phyloP scores from a whole-genome alignment of 179 eudicot genomes.

The Silene vulgaris region DNA sequence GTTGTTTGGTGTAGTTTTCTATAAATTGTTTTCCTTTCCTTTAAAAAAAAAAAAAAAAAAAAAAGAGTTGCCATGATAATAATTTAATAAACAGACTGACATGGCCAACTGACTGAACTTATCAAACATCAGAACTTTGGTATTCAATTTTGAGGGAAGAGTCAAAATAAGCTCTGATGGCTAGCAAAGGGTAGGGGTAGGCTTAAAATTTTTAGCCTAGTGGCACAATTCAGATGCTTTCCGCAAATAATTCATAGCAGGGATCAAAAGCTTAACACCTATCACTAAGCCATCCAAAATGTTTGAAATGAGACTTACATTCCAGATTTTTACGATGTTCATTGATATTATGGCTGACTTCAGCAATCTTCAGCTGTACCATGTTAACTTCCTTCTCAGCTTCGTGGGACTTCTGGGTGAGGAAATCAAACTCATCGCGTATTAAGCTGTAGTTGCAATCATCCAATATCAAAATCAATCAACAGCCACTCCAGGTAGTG shows the following conservation, averaged over 20 bases:
- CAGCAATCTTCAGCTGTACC: constrained; percentile 69
- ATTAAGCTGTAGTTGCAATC: constrained; percentile 43
- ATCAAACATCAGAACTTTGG: too few relatives aligned
- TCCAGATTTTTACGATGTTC: constrained; percentile 67
- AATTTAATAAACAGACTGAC: neutral
- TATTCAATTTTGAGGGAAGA: too few relatives aligned
- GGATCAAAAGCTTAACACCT: neutral
- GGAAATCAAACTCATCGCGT: constrained; percentile 53
- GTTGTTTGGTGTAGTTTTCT: too few relatives aligned
- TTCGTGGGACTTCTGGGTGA: constrained; percentile 61
- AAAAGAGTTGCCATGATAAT: neutral
- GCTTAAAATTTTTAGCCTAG: neutral
- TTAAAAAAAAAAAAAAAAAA: neutral
- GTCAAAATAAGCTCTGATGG: too few relatives aligned
- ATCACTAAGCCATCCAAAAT: constrained; percentile 9
- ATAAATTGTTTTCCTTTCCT: too few relatives aligned
- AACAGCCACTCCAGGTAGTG: neutral
- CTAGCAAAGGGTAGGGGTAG: neutral
- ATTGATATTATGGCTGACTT: constrained; percentile 46
- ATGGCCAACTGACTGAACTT: too few relatives aligned
- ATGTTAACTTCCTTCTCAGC: constrained; percentile 75
- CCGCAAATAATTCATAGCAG: constrained; percentile 4
- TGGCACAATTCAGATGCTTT: neutral
- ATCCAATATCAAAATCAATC: constrained; percentile 11
- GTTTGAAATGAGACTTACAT: constrained; percentile 49